Conservation (phyloP, 768 basidiomycete genomes). For the Trametes sanguinea region DNA sequence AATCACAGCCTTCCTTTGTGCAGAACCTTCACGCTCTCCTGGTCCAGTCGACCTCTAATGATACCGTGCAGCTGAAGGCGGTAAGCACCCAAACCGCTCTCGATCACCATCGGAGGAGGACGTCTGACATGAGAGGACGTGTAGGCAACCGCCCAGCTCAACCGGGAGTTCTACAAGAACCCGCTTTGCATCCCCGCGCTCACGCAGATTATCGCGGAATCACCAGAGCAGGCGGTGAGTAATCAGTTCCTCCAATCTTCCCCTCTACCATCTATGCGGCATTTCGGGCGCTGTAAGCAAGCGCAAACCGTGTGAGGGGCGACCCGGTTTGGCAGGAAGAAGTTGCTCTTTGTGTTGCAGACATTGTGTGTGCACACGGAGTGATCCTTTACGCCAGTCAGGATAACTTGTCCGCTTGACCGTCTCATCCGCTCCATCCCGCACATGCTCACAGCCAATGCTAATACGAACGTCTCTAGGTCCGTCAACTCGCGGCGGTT, state of each 20-base stretch:
- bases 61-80: constrained; percentile 86
- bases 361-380: no score
- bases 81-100: constrained; percentile 50
- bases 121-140: constrained; percentile 1
- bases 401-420: no score
- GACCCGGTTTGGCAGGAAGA: no score
- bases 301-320: not conserved
- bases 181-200: constrained; percentile 90
- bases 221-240: constrained; percentile 82
- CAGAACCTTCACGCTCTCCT: constrained; percentile 85
- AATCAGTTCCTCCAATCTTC: constrained; percentile 6
- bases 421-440: not conserved
- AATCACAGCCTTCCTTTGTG: constrained; percentile 63
- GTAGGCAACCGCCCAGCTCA: constrained; percentile 89
- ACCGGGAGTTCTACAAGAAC: constrained; percentile 91
- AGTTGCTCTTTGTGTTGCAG: no score
- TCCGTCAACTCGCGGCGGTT: constrained; percentile 95
- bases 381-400: no score
- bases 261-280: constrained; percentile 1
- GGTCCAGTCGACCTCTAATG: constrained; percentile 81
- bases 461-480: constrained; percentile 46
- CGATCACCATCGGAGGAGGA: constrained; percentile 11
- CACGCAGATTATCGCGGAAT: constrained; percentile 80
- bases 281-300: constrained; percentile 1
- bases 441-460: not conserved